phyloP scores from a whole-genome alignment of 257 asterid genomes.

The Penstemon newberryi region DNA sequence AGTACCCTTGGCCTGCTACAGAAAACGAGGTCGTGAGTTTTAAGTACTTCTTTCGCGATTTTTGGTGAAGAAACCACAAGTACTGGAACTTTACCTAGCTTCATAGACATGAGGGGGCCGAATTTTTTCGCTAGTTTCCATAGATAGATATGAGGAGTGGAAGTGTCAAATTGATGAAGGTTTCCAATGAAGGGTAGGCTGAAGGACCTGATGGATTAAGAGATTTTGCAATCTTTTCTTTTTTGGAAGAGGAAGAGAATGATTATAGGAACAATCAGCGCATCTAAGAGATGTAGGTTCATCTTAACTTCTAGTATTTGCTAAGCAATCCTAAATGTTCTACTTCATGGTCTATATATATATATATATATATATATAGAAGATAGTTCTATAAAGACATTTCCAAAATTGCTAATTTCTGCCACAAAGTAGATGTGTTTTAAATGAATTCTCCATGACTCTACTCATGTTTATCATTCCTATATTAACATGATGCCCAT shows the following conservation, averaged over 20 bases:
- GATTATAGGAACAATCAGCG: not conserved
- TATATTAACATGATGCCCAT: too few species aligned
- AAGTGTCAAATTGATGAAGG: slow-evolving; percentile 18
- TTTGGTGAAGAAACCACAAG: slow-evolving; percentile 18
- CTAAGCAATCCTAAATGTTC: too few species aligned
- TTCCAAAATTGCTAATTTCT: too few species aligned
- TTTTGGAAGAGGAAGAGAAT: not conserved
- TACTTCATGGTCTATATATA: too few species aligned
- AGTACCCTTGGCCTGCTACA: slow-evolving; percentile 18
- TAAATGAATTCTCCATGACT: too few species aligned
- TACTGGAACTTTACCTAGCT: slow-evolving; percentile 12
- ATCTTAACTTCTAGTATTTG: not conserved
- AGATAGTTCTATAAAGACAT: too few species aligned
- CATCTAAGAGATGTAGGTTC: slow-evolving; percentile 2
- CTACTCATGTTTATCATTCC: too few species aligned
- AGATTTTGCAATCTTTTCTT: not conserved
- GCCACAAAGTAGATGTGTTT: too few species aligned
- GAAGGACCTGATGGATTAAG: slow-evolving; percentile 24
- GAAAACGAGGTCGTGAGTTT: slow-evolving; percentile 21
- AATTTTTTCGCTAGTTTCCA: slow-evolving; percentile 16
- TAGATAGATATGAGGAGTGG: slow-evolving; percentile 21
- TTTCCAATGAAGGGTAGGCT: slow-evolving; percentile 26
- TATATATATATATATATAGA: too few species aligned
- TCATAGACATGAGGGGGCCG: slow-evolving; percentile 26
- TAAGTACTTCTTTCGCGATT: slow-evolving; percentile 22